Percentiles rank a stretch among this genome's conserved stretches.
Evolutionary conservation across 2,329 filamentous ascomycete species (phyloP).

Genomic region (Diaporthe citriasiana): DNA sequence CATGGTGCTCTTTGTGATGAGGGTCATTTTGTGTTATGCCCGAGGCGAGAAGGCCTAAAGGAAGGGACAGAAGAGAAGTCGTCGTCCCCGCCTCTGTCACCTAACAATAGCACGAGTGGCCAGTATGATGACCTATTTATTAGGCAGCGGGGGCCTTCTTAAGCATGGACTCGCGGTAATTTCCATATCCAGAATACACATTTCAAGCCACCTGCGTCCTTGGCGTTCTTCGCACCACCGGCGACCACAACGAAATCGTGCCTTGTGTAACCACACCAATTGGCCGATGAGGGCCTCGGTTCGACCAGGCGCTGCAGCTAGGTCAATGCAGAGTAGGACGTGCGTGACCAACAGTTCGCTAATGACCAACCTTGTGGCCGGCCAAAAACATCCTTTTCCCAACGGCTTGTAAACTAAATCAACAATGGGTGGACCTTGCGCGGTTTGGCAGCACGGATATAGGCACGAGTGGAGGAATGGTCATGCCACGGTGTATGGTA

Average conservation of each 20-base stretch:
- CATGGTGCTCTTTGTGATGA: background rate
- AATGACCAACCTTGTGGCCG: too few species aligned
- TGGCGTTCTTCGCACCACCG: background rate
- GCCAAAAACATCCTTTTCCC: background rate
- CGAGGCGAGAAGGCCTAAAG: background rate
- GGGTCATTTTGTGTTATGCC: background rate
- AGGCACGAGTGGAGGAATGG: background rate
- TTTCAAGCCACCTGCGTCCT: background rate
- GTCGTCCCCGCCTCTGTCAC: background rate
- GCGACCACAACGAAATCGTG: background rate
- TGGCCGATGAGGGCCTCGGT: background rate
- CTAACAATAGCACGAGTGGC: background rate
- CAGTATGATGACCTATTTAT: background rate
- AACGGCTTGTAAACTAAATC: background rate
- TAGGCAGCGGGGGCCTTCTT: background rate
- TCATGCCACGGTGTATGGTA: background rate
- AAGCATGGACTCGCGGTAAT: background rate
- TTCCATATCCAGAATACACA: background rate
- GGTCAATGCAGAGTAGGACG: background rate
- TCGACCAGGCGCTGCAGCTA: background rate
- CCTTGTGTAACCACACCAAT: slow-evolving; percentile 6
- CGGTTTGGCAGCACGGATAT: background rate
- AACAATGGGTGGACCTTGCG: background rate
- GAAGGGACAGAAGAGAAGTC: background rate
- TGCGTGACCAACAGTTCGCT: background rate